Percentiles rank a stretch among this genome's conserved stretches.
These are phyloP conservation scores for Nemania sp. DNA, from an alignment of 2,329 filamentous ascomycete genomes.

Conservation along the genomic window DNA sequence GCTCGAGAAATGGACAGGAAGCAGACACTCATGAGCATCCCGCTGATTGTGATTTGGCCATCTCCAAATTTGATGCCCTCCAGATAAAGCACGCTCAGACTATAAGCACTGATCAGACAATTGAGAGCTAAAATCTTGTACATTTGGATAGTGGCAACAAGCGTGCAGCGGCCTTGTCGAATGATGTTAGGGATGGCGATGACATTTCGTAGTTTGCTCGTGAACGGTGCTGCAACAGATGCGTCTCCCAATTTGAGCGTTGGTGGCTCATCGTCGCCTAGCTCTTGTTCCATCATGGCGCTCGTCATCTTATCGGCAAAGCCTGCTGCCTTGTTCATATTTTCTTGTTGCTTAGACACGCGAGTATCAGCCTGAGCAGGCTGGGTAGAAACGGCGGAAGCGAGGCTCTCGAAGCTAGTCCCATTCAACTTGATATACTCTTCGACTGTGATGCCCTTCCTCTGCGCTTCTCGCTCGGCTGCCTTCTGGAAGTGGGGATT, in stretches of 20 bases:
- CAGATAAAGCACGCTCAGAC: slow-evolving; percentile 90
- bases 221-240: slow-evolving; percentile 95
- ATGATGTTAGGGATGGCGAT: slow-evolving; percentile 98
- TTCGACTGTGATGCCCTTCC: slow-evolving; percentile 69
- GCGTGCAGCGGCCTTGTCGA: slow-evolving; percentile 92
- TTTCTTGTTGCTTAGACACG: slow-evolving; percentile 65
- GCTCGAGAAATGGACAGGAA: slow-evolving; percentile 98
- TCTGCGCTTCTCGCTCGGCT: slow-evolving; percentile 80
- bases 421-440: slow-evolving; percentile 59
- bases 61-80: slow-evolving; percentile 99
- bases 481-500: slow-evolving; percentile 97
- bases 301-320: slow-evolving; percentile 85
- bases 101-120: slow-evolving; percentile 97
- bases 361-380: slow-evolving; percentile 57
- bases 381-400: slow-evolving; percentile 68
- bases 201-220: slow-evolving; percentile 95
- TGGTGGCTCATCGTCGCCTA: slow-evolving; percentile 88
- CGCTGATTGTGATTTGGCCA: slow-evolving; percentile 96
- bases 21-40: slow-evolving; percentile 99
- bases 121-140: slow-evolving; percentile 99
- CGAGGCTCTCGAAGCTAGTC: slow-evolving; percentile 64
- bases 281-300: slow-evolving; percentile 86
- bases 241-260: slow-evolving; percentile 97
- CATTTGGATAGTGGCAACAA: slow-evolving; percentile 99
- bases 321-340: slow-evolving; percentile 71